A percentile compares a stretch with the other conserved stretches of the same genome.
phyloP scores from a whole-genome alignment of 2,329 filamentous ascomycete species.

The Xylaria sp. region DNA sequence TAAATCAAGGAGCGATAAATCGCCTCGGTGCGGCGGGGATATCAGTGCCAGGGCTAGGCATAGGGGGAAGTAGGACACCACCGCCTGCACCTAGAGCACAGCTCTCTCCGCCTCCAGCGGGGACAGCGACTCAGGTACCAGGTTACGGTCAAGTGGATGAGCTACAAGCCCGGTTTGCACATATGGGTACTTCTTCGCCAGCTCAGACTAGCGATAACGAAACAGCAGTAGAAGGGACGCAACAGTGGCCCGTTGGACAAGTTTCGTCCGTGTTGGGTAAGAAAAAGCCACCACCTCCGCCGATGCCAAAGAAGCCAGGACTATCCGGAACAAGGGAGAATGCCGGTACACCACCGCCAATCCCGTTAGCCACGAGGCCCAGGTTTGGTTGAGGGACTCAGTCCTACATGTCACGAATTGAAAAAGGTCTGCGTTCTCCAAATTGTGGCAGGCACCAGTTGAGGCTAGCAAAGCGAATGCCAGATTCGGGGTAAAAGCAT shows the following conservation, averaged over 20 bases:
- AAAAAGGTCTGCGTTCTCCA: neutral
- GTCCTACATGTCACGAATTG: neutral
- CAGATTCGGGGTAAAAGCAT: constrained; percentile 8
- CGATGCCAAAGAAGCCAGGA: constrained; percentile 54
- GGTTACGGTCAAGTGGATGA: constrained; percentile 60
- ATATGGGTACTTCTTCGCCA: constrained; percentile 46
- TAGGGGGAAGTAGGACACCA: constrained; percentile 52
- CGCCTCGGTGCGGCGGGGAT: constrained; percentile 76
- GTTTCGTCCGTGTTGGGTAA: constrained; percentile 41
- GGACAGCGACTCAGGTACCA: constrained; percentile 17
- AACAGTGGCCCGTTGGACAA: neutral
- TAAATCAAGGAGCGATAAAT: constrained; percentile 64
- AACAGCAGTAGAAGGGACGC: constrained; percentile 48
- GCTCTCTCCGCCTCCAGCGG: constrained; percentile 32
- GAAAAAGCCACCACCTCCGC: constrained; percentile 57
- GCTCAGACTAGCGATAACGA: neutral
- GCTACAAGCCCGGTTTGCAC: constrained; percentile 70
- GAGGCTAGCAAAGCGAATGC: neutral
- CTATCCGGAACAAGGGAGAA: constrained; percentile 40
- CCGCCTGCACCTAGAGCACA: constrained; percentile 40
- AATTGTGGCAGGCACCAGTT: neutral
- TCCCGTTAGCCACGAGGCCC: constrained; percentile 59
- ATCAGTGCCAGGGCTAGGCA: constrained; percentile 78
- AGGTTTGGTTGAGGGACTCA: constrained; percentile 41
- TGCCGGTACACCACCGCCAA: constrained; percentile 52